These are phyloP conservation scores for Spergularia marina DNA, from an alignment of 148 eudicot genomes.

Conservation along the genomic window DNA sequence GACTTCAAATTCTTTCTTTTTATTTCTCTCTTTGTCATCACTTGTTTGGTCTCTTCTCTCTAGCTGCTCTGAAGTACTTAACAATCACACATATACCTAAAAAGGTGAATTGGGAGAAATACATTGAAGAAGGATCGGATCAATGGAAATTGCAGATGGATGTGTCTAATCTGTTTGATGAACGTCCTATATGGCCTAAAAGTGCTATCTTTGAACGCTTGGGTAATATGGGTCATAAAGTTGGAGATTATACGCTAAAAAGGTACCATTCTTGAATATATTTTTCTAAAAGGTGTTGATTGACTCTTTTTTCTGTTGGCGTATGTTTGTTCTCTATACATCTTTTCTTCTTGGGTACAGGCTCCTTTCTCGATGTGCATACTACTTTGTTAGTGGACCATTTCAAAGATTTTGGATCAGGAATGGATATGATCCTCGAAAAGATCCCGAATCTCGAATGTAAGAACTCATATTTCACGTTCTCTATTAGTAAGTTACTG, in stretches of 20 bases:
- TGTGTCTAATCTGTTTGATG: conserved; percentile 80
- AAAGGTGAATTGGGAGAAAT: conserved; percentile 68
- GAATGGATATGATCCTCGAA: conserved; percentile 98
- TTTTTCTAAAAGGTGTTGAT: neutral
- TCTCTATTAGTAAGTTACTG: neutral
- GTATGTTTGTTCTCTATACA: neutral
- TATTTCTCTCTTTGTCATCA: neutral
- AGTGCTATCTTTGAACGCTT: conserved; percentile 66
- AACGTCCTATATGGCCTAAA: conserved; percentile 89
- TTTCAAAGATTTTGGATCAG: conserved; percentile 86
- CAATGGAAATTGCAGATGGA: conserved; percentile 73
- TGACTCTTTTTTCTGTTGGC: neutral
- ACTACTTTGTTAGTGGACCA: conserved; percentile 94
- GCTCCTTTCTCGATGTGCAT: conserved; percentile 78
- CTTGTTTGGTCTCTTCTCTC: neutral
- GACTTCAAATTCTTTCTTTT: neutral
- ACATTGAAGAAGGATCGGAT: conserved; percentile 55
- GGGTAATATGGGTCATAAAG: conserved; percentile 51
- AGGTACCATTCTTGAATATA: conserved; percentile 41
- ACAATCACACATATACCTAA: conserved; percentile 81
- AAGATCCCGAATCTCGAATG: conserved; percentile 94
- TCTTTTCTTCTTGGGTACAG: conserved; percentile 35
- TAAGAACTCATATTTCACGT: conserved; percentile 31
- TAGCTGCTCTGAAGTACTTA: conserved; percentile 39
- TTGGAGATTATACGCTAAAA: conserved; percentile 53